A percentile compares a stretch with the other conserved stretches of the same genome.
Conservation (phyloP, 2,329 filamentous ascomycete species). For the Pseudocercospora cruenta region DNA sequence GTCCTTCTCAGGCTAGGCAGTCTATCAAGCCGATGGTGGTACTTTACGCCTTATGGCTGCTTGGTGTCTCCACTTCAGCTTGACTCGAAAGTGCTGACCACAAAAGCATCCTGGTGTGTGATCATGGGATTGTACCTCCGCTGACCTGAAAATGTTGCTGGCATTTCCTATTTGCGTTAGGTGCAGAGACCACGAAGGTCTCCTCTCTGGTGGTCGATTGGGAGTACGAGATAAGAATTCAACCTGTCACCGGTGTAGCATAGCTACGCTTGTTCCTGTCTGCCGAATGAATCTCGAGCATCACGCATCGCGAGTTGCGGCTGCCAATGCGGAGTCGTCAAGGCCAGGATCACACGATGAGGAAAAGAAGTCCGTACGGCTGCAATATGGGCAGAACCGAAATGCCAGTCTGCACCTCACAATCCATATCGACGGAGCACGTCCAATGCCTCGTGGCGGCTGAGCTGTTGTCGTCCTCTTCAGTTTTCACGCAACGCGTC, state of each 20-base stretch:
- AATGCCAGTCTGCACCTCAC: not conserved
- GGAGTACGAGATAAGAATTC: not conserved
- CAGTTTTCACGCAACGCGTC: too few species aligned
- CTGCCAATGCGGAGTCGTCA: too few species aligned
- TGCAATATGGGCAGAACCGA: too few species aligned
- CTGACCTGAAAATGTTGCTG: not conserved
- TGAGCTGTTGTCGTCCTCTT: too few species aligned
- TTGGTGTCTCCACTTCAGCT: not conserved
- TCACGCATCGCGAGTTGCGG: too few species aligned
- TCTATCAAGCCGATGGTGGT: not conserved
- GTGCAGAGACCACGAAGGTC: not conserved
- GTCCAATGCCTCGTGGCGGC: not conserved
- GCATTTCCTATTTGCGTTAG: not conserved
- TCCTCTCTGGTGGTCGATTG: not conserved
- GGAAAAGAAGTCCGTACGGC: too few species aligned
- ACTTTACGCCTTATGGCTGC: not conserved
- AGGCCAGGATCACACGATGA: too few species aligned
- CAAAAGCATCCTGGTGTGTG: not conserved
- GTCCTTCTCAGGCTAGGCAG: not conserved
- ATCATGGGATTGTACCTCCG: not conserved
- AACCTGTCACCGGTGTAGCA: not conserved
- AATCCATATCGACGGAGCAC: not conserved
- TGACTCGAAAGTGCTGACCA: not conserved
- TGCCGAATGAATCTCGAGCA: too few species aligned
- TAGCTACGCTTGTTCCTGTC: not conserved